Conservation (phyloP, 1,284 basidiomycete genomes). For the Rhodotorula glutinis region DNA sequence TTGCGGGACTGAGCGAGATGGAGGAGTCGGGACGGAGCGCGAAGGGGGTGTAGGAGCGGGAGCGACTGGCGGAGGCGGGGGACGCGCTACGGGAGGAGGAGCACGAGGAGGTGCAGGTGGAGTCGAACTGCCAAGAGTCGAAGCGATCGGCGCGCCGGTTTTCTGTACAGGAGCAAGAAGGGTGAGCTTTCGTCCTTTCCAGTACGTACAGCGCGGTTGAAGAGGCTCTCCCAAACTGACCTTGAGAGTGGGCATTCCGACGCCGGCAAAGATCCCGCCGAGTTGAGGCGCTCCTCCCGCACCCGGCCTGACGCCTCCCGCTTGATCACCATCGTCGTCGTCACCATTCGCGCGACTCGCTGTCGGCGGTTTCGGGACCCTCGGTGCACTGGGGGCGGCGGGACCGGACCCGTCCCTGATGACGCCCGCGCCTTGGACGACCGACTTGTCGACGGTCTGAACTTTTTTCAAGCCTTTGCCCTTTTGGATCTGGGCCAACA, state of each 20-base stretch:
- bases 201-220: too few relatives aligned
- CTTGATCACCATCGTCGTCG: background rate
- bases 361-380: background rate
- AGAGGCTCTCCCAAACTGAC: background rate
- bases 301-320: background rate
- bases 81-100: conserved; percentile 9
- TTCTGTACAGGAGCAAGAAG: too few relatives aligned
- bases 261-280: conserved; percentile 38
- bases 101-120: background rate
- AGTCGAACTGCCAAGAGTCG: background rate
- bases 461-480: conserved; percentile 34
- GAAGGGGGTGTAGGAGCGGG: conserved; percentile 1
- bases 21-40: background rate
- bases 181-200: too few relatives aligned
- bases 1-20: conserved; percentile 12
- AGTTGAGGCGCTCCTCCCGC: conserved; percentile 18
- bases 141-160: conserved; percentile 21
- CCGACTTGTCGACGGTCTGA: conserved; percentile 19
- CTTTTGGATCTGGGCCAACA: conserved; percentile 30
- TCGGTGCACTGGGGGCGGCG: background rate
- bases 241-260: conserved; percentile 38
- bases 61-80: background rate
- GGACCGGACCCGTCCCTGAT: background rate
- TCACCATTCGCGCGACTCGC: background rate
- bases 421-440: conserved; percentile 10